Evolutionary conservation across 208 protist genomes (phyloP), one percentile per base, ranked within the genome.

Genomic region (Crithidia sp.): DNA sequence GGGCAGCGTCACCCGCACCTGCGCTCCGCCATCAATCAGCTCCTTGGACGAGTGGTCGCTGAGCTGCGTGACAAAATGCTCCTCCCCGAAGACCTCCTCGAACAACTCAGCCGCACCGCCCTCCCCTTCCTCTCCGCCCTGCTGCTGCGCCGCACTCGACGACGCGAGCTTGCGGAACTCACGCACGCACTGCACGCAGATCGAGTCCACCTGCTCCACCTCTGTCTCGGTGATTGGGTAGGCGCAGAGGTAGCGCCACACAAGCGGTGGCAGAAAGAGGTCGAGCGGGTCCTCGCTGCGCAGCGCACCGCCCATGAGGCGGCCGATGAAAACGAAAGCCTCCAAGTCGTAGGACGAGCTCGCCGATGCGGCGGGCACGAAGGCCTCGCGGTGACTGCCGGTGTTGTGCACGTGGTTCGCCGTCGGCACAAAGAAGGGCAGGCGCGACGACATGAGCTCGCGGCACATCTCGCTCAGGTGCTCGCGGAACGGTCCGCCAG

Each of bases 271-370:
- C 40, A 98, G 79, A 76, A 94, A 91, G 17, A 99, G 80, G 39
- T 88, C 81, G 13, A 99, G 82, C 40, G 96, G 89, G 43, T 98
- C 86, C 52, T 93, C 90, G 39, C 83, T 91, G 66, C 97, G 89
- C 63, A 99, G 74, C 37, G 93, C 95, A 49, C 96, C 87, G 53
- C 97, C 98, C 95, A 99, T 98, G 53, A 99, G 77, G 55, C 85
- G 79, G 10, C 97, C 97, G n/a, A 98, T 36, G 72, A 98, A 98
- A n/a, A 80, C 71, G 62, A 94, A 98, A 39, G 91, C 91, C 8
- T 82, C 65, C 12, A 96, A 57, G 54, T 95, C 80, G 40, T 82
- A 74, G 14, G 79, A 41, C 41, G 70, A 71, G 58, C 44, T 76
- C 40, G 94, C 90, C 40, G 83, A 83, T 28, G 95, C 88, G 37